Evolutionary conservation across 768 basidiomycete species (phyloP).

Genomic region (Lactifluus volemus): DNA sequence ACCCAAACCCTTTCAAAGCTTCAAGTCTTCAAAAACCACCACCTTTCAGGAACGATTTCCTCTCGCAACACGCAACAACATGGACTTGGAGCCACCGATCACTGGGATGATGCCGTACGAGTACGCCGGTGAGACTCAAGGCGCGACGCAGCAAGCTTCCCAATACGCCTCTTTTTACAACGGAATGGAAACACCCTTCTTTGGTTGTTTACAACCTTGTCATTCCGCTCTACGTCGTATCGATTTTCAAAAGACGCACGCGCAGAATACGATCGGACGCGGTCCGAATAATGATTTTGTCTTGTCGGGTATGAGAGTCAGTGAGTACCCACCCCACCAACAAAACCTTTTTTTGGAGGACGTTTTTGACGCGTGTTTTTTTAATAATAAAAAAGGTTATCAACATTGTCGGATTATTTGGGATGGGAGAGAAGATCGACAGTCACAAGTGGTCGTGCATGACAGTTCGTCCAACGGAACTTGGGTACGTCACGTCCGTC

Average conservation of each 20-base stretch:
- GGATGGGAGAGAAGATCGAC: conserved; percentile 42
- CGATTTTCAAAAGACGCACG: conserved; percentile 12
- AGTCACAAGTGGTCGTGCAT: conserved; percentile 37
- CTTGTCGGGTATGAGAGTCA: conserved; percentile 66
- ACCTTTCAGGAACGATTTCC: no score
- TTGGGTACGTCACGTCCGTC: conserved; percentile 36
- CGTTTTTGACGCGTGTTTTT: conserved; percentile 4
- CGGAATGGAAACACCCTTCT: conserved; percentile 7
- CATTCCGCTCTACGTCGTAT: conserved; percentile 5
- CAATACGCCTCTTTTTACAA: not conserved
- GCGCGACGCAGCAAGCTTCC: conserved; percentile 17
- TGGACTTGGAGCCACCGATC: not conserved
- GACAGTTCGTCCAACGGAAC: conserved; percentile 71
- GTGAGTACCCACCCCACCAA: conserved; percentile 37
- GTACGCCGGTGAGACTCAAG: conserved; percentile 11
- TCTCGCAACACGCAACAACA: no score
- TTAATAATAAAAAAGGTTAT: conserved; percentile 33
- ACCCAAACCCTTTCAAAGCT: not conserved
- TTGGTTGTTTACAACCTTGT: conserved; percentile 12
- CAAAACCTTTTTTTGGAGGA: no score
- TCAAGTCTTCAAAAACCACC: no score
- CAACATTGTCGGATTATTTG: conserved; percentile 49
- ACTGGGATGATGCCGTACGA: not conserved
- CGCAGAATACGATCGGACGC: conserved; percentile 9
- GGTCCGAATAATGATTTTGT: conserved; percentile 36